These are phyloP conservation scores for Canavalia gladiata DNA, from an alignment of 306 rosid genomes.

Conservation along the genomic window DNA sequence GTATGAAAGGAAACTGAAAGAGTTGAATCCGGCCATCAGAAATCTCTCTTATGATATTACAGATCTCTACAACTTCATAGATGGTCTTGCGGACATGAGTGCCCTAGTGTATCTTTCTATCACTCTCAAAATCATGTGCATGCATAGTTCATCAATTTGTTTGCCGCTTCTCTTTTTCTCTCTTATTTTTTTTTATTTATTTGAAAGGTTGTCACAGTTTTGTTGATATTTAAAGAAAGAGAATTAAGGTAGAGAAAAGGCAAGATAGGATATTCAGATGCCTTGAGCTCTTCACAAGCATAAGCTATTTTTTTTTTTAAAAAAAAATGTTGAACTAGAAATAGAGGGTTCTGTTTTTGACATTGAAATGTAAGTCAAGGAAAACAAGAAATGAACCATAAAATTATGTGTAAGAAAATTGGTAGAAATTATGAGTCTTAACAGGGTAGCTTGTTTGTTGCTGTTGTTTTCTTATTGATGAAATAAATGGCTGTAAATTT, in stretches of 20 bases:
- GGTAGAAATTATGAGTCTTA: background rate
- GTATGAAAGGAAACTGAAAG: slow-evolving; percentile 97
- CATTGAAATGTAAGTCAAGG: slow-evolving; percentile 17
- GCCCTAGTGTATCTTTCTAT: slow-evolving; percentile 86
- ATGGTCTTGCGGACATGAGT: slow-evolving; percentile 96
- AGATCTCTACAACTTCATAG: slow-evolving; percentile 94
- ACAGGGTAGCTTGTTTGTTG: background rate
- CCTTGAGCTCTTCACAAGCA: slow-evolving; percentile 18
- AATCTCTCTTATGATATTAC: slow-evolving; percentile 87
- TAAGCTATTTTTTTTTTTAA: slow-evolving; percentile 3
- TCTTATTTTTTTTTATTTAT: background rate
- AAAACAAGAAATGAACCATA: background rate
- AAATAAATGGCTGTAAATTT: background rate
- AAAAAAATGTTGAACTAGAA: background rate
- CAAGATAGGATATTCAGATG: background rate
- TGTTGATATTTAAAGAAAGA: background rate
- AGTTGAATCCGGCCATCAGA: slow-evolving; percentile 87
- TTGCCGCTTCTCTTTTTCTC: background rate
- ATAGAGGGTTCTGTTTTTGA: background rate
- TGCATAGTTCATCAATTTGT: slow-evolving; percentile 20
- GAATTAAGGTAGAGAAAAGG: slow-evolving; percentile 13
- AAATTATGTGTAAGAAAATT: background rate
- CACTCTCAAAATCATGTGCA: slow-evolving; percentile 40
- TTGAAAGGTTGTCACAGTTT: background rate
- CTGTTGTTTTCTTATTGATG: slow-evolving; percentile 11